Evolutionary conservation across 2,329 filamentous ascomycete species (phyloP).

Genomic region (Colletotrichum incanum): DNA sequence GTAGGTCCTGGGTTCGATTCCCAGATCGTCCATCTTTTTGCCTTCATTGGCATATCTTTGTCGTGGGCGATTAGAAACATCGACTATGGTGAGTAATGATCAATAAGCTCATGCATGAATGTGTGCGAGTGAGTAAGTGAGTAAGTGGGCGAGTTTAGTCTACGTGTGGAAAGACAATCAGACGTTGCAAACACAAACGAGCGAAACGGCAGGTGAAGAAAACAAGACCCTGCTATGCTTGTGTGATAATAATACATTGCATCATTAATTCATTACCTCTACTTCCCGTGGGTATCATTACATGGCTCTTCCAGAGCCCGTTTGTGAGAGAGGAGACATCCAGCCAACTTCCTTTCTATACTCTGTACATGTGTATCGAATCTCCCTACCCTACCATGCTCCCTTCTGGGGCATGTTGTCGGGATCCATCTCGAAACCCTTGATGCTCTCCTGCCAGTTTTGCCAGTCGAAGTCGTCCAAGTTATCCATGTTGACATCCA

Average conservation of each 20-base stretch:
- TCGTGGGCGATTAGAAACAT: no score
- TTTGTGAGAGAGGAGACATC: constrained; percentile 28
- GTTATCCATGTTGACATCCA: constrained; percentile 54
- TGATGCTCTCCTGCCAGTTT: constrained; percentile 62
- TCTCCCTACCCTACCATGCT: constrained; percentile 19
- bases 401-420: constrained; percentile 36
- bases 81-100: no score
- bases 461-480: constrained; percentile 66
- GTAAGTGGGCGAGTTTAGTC: no score
- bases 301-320: constrained; percentile 10
- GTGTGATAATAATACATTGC: constrained; percentile 8
- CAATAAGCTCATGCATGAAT: no score
- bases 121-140: background rate
- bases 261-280: constrained; percentile 36
- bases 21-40: constrained; percentile 36
- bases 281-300: constrained; percentile 39
- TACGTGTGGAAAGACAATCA: no score
- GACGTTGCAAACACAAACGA: no score
- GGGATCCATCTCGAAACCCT: constrained; percentile 54
- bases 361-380: background rate
- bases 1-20: constrained; percentile 39
- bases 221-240: background rate
- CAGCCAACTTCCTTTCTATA: background rate
- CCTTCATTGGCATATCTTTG: no score
- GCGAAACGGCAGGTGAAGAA: no score